phyloP scores from a whole-genome alignment of 306 rosid genomes.

The Prunus kanzakura region DNA sequence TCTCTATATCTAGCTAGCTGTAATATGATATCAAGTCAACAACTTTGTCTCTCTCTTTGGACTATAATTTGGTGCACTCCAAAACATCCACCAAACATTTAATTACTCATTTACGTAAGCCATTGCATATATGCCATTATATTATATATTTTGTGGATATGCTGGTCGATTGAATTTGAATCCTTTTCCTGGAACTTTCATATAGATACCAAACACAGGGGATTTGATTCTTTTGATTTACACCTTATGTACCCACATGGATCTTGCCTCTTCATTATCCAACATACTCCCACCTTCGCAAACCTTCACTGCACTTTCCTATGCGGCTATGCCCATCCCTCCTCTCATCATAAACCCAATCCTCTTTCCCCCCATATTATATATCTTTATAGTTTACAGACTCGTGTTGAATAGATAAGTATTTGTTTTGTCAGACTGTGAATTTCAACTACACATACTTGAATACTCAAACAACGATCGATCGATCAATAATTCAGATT shows the following conservation, averaged over 20 bases:
- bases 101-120: background rate
- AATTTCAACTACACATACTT: too few relatives aligned
- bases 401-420: too few relatives aligned
- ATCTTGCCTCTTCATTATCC: slow-evolving; percentile 59
- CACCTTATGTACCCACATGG: slow-evolving; percentile 49
- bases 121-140: background rate
- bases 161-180: slow-evolving; percentile 20
- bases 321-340: background rate
- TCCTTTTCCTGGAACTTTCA: slow-evolving; percentile 36
- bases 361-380: background rate
- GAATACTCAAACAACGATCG: too few relatives aligned
- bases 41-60: background rate
- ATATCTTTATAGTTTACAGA: background rate
- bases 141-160: slow-evolving; percentile 26
- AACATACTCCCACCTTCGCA: slow-evolving; percentile 38
- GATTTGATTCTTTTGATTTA: slow-evolving; percentile 29
- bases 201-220: background rate
- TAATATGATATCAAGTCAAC: slow-evolving; percentile 3
- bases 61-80: slow-evolving; percentile 14
- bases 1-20: background rate
- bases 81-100: slow-evolving; percentile 41
- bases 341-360: background rate
- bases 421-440: too few relatives aligned
- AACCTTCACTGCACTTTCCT: slow-evolving; percentile 39
- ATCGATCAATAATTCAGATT: too few relatives aligned